Conservation (phyloP, 2,329 filamentous ascomycete species). For the Aureobasidium sp. region DNA sequence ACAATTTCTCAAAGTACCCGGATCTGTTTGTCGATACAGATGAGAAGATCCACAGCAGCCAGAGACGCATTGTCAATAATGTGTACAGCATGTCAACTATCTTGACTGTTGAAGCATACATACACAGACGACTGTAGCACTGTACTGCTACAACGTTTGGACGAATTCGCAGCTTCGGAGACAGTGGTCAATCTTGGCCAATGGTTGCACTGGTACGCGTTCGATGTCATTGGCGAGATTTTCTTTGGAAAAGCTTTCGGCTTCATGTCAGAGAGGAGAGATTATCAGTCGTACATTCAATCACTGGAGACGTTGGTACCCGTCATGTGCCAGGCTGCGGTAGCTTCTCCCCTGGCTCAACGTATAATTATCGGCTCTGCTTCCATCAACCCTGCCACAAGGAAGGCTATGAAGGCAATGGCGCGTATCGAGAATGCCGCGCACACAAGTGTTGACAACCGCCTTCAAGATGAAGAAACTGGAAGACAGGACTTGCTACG, state of each 20-base stretch:
- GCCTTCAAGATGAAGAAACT: conserved; percentile 29
- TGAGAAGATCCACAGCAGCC: conserved; percentile 32
- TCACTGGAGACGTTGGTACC: neutral
- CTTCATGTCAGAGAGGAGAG: conserved; percentile 21
- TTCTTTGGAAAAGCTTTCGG: conserved; percentile 36
- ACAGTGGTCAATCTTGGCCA: conserved; percentile 22
- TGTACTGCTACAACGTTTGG: conserved; percentile 22
- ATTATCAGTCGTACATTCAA: neutral
- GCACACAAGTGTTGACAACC: conserved; percentile 23
- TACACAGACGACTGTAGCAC: conserved; percentile 22
- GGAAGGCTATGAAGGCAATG: neutral
- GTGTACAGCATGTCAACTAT: conserved; percentile 36
- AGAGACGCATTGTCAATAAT: conserved; percentile 32
- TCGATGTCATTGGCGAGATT: conserved; percentile 36
- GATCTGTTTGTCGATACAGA: conserved; percentile 17
- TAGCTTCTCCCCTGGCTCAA: neutral
- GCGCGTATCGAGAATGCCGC: neutral
- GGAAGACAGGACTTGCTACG: conserved; percentile 18
- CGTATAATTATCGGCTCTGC: neutral
- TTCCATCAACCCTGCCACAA: neutral
- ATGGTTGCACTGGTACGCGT: conserved; percentile 31
- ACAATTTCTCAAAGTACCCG: conserved; percentile 9
- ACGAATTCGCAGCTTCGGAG: conserved; percentile 18
- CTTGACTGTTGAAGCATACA: conserved; percentile 25
- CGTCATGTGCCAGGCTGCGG: neutral